Base-by-base conservation (phyloP, 805 yeast species). In the Monosporozyma siamensis region DNA sequence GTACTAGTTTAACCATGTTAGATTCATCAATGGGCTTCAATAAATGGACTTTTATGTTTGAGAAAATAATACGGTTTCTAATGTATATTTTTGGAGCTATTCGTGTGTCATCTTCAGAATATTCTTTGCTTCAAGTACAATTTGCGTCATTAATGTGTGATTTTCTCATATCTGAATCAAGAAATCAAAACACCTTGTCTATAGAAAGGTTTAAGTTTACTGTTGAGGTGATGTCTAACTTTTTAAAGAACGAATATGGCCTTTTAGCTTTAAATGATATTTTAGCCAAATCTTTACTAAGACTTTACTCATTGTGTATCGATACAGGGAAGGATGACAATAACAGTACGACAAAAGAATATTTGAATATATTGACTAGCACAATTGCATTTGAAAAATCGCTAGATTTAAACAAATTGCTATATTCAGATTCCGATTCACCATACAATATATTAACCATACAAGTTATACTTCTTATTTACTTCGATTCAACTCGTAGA, bases 31-130 rank as follows among this genome's bases (percentile, higher is more conserved):
- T 49, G 21, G 54, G 49, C 1, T 23, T 46, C 6, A 50, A 47
- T 35, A 43, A 25, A 15, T 59, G 63, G 61, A 52, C 54, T 35
- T 43, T 51, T 8, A 39, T 42, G 23, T 56, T 57, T 21, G 58
- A 58, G 40, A 53, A 53, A 38, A 29, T 55, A 1, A 45, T 59
- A 20, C 43, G 65, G 39, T 45, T 57, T 31, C 46, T 53, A 3
- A 35, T 51, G 17, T 61, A 52, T 39, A 44, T 59, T 4, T 51
- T 58, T 22, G 46, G 49, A 21, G 52, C 63, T 1, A 38, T 50
- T 23, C 44, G 8, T 18, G 25, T 32, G 18, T 40, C 22, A 18
- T 30, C 11, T 10, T 22, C n/a, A 8, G 48, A 47, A 6, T 44
- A 44, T 15, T 9, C 35, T 2, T 41, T 37, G n/a, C 5, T 58